Evolutionary conservation across 352 stramenopile species (phyloP).

Genomic region (Globisporangium yorkense): DNA sequence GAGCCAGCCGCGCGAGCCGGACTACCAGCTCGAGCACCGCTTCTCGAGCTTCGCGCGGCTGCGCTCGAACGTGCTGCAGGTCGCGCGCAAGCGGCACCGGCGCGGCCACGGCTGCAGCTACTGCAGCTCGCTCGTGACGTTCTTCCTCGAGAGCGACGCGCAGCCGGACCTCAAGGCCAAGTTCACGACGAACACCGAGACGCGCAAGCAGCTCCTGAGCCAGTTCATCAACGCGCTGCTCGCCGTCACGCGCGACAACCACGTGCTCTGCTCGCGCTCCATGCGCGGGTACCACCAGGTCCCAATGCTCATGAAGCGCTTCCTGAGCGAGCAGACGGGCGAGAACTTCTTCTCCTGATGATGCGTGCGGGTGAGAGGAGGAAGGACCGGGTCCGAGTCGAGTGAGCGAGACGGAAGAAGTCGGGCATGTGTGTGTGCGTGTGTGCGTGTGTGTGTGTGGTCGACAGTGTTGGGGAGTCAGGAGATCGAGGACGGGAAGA

Average conservation of each 20-base stretch:
- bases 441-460: too few relatives aligned
- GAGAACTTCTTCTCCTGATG: constrained; percentile 37
- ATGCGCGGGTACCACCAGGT: constrained; percentile 40
- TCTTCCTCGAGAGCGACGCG: constrained; percentile 29
- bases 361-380: neutral
- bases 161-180: constrained; percentile 48
- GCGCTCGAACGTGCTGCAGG: constrained; percentile 35
- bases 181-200: constrained; percentile 35
- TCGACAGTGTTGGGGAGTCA: too few relatives aligned
- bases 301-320: constrained; percentile 34
- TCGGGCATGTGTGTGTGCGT: too few relatives aligned
- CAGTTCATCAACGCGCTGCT: constrained; percentile 44
- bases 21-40: constrained; percentile 59
- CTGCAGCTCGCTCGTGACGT: constrained; percentile 35
- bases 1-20: constrained; percentile 19
- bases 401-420: too few relatives aligned
- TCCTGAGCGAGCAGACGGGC: constrained; percentile 41
- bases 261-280: constrained; percentile 24
- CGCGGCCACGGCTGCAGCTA: constrained; percentile 38
- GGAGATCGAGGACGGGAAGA: too few relatives aligned
- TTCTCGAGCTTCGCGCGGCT: constrained; percentile 60
- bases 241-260: constrained; percentile 17
- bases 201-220: constrained; percentile 35
- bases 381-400: too few relatives aligned
- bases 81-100: constrained; percentile 44